Evolutionary conservation across 2,329 filamentous ascomycete species (phyloP).

Genomic region (Fusarium sp.): DNA sequence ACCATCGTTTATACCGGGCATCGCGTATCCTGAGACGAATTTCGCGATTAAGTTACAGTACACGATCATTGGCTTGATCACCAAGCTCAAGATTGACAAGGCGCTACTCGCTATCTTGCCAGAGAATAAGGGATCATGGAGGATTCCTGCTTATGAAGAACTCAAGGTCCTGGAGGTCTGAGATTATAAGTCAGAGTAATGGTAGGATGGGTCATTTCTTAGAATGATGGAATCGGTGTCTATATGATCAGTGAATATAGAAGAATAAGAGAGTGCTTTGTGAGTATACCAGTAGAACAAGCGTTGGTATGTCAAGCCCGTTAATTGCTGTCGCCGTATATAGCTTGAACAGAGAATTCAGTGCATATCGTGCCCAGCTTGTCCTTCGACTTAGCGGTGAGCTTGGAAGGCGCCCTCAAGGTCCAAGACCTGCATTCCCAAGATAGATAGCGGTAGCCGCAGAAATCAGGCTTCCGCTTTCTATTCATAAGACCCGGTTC

Average conservation of each 20-base stretch:
- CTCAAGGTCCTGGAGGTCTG: not conserved
- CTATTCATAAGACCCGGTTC: too few relatives aligned
- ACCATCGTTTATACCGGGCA: slow-evolving; percentile 46
- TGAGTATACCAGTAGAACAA: too few relatives aligned
- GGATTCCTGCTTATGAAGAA: slow-evolving; percentile 30
- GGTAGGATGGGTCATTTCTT: too few relatives aligned
- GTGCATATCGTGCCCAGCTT: not conserved
- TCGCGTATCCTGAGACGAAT: slow-evolving; percentile 48
- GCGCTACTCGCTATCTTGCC: slow-evolving; percentile 28
- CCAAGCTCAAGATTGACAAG: slow-evolving; percentile 36
- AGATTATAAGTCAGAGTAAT: not conserved
- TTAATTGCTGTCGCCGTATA: not conserved
- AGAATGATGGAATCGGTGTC: too few relatives aligned
- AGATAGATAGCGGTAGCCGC: not conserved
- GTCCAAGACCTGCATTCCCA: not conserved
- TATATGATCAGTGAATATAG: too few relatives aligned
- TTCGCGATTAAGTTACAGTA: slow-evolving; percentile 50
- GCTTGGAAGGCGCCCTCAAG: not conserved
- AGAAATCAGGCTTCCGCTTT: too few relatives aligned
- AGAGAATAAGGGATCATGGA: slow-evolving; percentile 27
- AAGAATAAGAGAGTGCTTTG: too few relatives aligned
- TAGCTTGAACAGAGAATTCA: not conserved
- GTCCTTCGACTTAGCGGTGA: not conserved
- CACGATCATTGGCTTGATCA: slow-evolving; percentile 17
- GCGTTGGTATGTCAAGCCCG: not conserved